Evolutionary conservation across 1,284 basidiomycete species (phyloP).

Genomic region (Boletus smithii): DNA sequence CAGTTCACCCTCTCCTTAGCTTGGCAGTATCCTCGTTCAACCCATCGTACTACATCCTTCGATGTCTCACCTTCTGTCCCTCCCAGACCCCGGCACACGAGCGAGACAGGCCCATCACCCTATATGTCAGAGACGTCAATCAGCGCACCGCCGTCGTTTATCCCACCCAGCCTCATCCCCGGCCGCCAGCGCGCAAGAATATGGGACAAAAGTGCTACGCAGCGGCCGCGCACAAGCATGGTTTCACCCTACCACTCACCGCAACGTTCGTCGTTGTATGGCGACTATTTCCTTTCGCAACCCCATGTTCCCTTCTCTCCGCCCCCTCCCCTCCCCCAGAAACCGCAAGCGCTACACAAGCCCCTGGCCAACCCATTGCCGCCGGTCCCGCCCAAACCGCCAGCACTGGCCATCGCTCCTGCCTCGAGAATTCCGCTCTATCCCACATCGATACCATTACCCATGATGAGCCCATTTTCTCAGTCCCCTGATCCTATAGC

Average conservation of each 20-base stretch:
- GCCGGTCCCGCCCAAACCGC: constrained; percentile 34
- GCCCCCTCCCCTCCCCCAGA: constrained; percentile 37
- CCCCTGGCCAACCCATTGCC: constrained; percentile 24
- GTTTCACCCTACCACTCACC: constrained; percentile 12
- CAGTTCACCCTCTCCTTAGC: constrained; percentile 17
- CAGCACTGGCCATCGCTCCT: constrained; percentile 15
- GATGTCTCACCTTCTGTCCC: constrained; percentile 14
- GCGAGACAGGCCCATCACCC: constrained; percentile 13
- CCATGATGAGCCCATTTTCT: constrained; percentile 16
- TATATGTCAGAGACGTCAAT: constrained; percentile 1
- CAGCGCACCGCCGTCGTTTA: constrained; percentile 5
- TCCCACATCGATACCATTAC: constrained; percentile 30
- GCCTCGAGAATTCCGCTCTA: constrained; percentile 31
- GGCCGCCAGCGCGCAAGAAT: constrained; percentile 24
- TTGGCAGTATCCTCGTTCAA: constrained; percentile 18
- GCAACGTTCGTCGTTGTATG: constrained; percentile 27
- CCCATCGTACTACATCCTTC: constrained; percentile 27
- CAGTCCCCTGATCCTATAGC: constrained; percentile 11
- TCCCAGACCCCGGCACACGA: constrained; percentile 25
- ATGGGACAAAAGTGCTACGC: constrained; percentile 22
- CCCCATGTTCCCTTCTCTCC: constrained; percentile 17
- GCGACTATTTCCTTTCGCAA: constrained; percentile 28
- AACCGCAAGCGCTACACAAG: constrained; percentile 26
- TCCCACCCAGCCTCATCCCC: constrained; percentile 30
- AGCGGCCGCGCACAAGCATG: constrained; percentile 13